Evolutionary conservation across 768 basidiomycete species (phyloP).

Genomic region (Glaciozyma antarctica): DNA sequence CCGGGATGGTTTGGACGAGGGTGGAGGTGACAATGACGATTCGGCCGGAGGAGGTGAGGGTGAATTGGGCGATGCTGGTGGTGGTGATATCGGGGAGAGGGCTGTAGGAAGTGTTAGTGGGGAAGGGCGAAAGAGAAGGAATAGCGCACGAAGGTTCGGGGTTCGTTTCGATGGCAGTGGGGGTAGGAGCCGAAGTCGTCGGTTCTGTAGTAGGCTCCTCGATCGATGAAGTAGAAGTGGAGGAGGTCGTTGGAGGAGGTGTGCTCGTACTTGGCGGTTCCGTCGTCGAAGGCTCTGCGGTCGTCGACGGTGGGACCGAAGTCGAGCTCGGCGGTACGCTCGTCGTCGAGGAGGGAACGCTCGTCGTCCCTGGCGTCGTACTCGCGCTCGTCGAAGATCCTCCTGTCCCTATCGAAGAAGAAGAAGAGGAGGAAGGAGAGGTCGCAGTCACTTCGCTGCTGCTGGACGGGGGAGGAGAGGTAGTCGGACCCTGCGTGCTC

Average conservation of each 20-base stretch:
- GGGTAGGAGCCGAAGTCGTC: neutral
- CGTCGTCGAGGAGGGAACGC: neutral
- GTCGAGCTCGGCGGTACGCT: neutral
- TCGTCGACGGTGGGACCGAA: neutral
- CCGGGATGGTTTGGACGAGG: conserved; percentile 7
- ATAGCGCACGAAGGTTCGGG: neutral
- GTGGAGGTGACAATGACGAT: conserved; percentile 28
- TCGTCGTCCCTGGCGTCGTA: neutral
- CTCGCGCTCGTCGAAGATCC: neutral
- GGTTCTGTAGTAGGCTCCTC: neutral
- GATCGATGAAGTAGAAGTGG: neutral
- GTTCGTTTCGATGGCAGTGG: too few relatives aligned
- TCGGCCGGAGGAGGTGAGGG: conserved; percentile 22
- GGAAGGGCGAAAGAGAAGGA: neutral
- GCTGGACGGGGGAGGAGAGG: too few relatives aligned
- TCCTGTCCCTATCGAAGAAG: neutral
- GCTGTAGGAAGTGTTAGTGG: neutral
- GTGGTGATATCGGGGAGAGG: neutral
- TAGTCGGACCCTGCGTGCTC: too few relatives aligned
- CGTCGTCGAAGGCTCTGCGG: neutral
- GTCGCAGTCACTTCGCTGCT: too few relatives aligned
- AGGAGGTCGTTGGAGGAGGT: neutral
- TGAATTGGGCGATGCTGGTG: conserved; percentile 5
- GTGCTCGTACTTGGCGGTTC: neutral
- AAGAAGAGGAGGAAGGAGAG: neutral